These are phyloP conservation scores for Suillus hirtellus DNA, from an alignment of 768 basidiomycete genomes.

Conservation along the genomic window DNA sequence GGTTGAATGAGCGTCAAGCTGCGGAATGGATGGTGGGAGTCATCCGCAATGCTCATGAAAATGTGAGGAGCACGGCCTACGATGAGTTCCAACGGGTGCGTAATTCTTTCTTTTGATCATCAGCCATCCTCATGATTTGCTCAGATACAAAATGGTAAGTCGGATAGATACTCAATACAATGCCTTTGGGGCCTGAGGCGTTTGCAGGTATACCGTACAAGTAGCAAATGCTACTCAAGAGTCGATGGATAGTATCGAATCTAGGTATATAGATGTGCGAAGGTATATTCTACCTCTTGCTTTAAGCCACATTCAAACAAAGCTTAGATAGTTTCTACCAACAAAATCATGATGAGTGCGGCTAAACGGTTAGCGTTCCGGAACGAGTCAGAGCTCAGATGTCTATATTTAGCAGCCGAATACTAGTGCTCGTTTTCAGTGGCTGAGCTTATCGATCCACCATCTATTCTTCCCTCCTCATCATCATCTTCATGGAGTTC, in stretches of 20 bases:
- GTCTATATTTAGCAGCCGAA: not conserved
- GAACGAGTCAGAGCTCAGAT: too few relatives aligned
- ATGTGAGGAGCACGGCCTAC: conserved; percentile 89
- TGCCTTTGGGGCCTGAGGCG: not conserved
- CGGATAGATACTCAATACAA: not conserved
- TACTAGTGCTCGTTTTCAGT: not conserved
- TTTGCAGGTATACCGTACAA: conserved; percentile 33
- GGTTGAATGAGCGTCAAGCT: conserved; percentile 84
- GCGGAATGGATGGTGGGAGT: conserved; percentile 92
- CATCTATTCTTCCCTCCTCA: not conserved
- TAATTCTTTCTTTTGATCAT: not conserved
- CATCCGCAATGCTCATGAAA: conserved; percentile 93
- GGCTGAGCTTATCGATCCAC: conserved; percentile 5
- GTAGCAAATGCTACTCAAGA: conserved; percentile 14
- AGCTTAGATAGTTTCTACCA: not conserved
- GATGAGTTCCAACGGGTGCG: conserved; percentile 93
- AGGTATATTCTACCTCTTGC: not conserved
- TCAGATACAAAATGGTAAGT: conserved; percentile 49
- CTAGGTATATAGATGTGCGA: not conserved
- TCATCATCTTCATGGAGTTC: conserved; percentile 38
- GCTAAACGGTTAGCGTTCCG: not conserved
- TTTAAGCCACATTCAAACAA: not conserved
- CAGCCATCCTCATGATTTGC: not conserved
- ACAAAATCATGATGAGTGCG: not conserved
- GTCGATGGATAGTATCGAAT: not conserved